Evolutionary conservation across 2,329 filamentous ascomycete genomes (phyloP).

Genomic region (Diplodia sapinea): DNA sequence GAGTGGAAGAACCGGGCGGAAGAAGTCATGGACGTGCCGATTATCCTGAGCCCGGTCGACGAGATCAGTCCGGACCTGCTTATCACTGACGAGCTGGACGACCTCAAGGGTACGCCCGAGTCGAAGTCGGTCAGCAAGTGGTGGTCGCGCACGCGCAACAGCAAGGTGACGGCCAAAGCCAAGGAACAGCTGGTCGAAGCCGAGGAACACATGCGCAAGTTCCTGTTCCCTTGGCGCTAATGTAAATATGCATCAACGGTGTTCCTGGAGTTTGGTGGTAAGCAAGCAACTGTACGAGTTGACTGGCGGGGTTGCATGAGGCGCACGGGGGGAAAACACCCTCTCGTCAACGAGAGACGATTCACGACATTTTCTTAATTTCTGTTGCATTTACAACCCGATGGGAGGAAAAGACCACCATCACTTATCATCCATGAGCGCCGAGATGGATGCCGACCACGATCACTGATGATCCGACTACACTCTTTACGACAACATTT

Average conservation of each 20-base stretch:
- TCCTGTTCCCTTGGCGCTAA: conserved; percentile 45
- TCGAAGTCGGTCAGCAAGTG: conserved; percentile 42
- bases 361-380: conserved; percentile 5
- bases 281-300: not conserved
- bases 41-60: conserved; percentile 46
- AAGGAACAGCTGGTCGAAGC: conserved; percentile 47
- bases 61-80: conserved; percentile 43
- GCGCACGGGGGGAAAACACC: conserved; percentile 19
- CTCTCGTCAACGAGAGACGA: conserved; percentile 27
- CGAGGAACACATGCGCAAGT: conserved; percentile 46
- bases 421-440: conserved; percentile 29
- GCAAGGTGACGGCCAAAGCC: conserved; percentile 32
- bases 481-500: conserved; percentile 13
- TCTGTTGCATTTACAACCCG: conserved; percentile 14
- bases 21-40: conserved; percentile 49
- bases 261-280: conserved; percentile 10
- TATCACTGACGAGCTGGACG: conserved; percentile 39
- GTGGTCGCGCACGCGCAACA: conserved; percentile 39
- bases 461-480: conserved; percentile 25
- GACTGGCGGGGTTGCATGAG: conserved; percentile 16
- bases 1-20: conserved; percentile 42
- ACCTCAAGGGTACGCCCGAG: conserved; percentile 37
- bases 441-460: conserved; percentile 28
- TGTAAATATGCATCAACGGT: conserved; percentile 30
- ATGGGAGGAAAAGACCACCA: conserved; percentile 13